Evolutionary conservation across 2,329 filamentous ascomycete species (phyloP).

Genomic region (Bisporella sp.): DNA sequence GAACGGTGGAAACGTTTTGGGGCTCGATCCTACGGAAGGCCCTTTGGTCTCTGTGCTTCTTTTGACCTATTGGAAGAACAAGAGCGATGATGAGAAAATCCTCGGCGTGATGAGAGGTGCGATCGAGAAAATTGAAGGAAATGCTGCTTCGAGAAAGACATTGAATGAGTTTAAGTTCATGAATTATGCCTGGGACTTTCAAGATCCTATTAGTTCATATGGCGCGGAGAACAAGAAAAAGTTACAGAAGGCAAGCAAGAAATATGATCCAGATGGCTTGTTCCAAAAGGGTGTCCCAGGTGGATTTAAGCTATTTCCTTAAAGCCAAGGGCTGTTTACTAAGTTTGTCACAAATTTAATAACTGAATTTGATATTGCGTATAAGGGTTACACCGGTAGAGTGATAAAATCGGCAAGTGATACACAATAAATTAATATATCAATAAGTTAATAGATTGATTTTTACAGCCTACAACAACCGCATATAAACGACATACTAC

Average conservation of each 20-base stretch:
- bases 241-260: constrained; percentile 24
- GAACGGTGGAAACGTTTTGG: neutral
- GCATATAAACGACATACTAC: too few species aligned
- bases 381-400: too few species aligned
- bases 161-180: too few species aligned
- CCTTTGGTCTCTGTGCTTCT: constrained; percentile 12
- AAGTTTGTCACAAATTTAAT: neutral
- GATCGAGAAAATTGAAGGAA: too few species aligned
- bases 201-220: constrained; percentile 35
- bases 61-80: too few species aligned
- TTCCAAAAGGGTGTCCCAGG: constrained; percentile 9
- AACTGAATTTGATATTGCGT: neutral
- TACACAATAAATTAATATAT: too few species aligned
- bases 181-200: constrained; percentile 35
- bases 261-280: constrained; percentile 30
- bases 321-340: neutral
- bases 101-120: too few species aligned
- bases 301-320: constrained; percentile 6
- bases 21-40: neutral
- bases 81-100: too few species aligned
- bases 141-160: too few species aligned
- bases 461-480: too few species aligned
- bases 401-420: too few species aligned
- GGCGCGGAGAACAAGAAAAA: constrained; percentile 31
- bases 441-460: too few species aligned